Evolutionary conservation across 1,284 basidiomycete species (phyloP).

Genomic region (Rhodotorula sp.): DNA sequence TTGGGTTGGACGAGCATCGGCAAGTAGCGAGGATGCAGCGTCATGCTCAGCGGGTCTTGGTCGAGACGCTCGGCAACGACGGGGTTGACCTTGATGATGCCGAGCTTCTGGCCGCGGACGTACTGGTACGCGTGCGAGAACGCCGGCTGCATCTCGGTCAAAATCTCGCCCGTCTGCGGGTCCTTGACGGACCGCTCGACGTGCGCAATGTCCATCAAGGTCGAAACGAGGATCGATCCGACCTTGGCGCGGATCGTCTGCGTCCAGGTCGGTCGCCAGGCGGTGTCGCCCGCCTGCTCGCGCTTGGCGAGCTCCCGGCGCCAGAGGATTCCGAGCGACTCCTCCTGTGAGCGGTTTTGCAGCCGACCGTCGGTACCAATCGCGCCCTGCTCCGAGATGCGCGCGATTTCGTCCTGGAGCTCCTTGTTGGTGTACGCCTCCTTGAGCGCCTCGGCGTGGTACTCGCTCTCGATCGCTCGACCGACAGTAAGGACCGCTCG

Average conservation of each 20-base stretch:
- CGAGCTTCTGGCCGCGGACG: conserved; percentile 83
- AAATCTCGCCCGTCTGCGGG: conserved; percentile 57
- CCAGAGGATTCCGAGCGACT: conserved; percentile 59
- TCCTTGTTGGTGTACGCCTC: conserved; percentile 48
- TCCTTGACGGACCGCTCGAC: conserved; percentile 65
- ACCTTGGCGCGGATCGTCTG: conserved; percentile 72
- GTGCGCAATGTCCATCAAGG: conserved; percentile 76
- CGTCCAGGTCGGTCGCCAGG: conserved; percentile 77
- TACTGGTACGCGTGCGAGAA: conserved; percentile 94
- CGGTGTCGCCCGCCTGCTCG: conserved; percentile 39
- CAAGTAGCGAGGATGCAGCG: conserved; percentile 86
- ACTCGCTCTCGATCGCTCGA: conserved; percentile 80
- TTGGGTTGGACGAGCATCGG: conserved; percentile 93
- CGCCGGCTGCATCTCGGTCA: conserved; percentile 77
- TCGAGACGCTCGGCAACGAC: conserved; percentile 74
- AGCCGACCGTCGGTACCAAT: conserved; percentile 4
- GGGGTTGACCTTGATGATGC: conserved; percentile 84
- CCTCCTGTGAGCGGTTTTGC: conserved; percentile 48
- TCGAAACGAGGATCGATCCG: conserved; percentile 78
- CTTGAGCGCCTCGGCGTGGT: conserved; percentile 77
- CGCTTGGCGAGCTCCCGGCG: conserved; percentile 40
- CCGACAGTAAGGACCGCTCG: conserved; percentile 80
- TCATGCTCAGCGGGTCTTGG: conserved; percentile 70
- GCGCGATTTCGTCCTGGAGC: conserved; percentile 38
- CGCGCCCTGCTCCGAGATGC: conserved; percentile 17